These are phyloP conservation scores for Pisolithus tinctorius DNA, from an alignment of 768 basidiomycete genomes.

Conservation along the genomic window DNA sequence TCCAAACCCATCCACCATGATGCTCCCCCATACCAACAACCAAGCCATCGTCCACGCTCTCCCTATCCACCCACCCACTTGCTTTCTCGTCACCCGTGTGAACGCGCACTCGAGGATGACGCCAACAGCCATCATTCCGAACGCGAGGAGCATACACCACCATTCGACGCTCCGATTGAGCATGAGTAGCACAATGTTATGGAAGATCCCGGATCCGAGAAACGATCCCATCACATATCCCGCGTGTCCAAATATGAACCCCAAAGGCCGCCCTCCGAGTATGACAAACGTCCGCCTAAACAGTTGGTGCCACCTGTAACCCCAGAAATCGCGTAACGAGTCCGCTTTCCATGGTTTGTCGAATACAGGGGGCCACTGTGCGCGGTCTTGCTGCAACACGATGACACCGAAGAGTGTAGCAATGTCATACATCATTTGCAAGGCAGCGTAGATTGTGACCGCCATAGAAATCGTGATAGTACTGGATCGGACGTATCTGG, in stretches of 20 bases:
- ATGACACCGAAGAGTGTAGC: slow-evolving; percentile 37
- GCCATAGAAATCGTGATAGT: slow-evolving; percentile 38
- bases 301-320: slow-evolving; percentile 52
- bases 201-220: slow-evolving; percentile 45
- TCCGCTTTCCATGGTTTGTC: slow-evolving; percentile 42
- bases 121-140: slow-evolving; percentile 46
- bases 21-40: slow-evolving; percentile 39
- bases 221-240: slow-evolving; percentile 49
- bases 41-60: slow-evolving; percentile 44
- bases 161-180: slow-evolving; percentile 46
- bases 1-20: slow-evolving; percentile 37
- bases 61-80: slow-evolving; percentile 38
- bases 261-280: slow-evolving; percentile 37
- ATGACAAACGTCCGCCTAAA: slow-evolving; percentile 47
- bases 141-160: slow-evolving; percentile 36
- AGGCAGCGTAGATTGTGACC: slow-evolving; percentile 35
- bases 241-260: slow-evolving; percentile 34
- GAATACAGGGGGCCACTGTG: slow-evolving; percentile 53
- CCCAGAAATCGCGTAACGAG: slow-evolving; percentile 56
- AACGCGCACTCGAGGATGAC: slow-evolving; percentile 34
- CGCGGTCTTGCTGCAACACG: slow-evolving; percentile 36
- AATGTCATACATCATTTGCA: slow-evolving; percentile 36
- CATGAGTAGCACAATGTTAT: slow-evolving; percentile 48
- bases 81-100: slow-evolving; percentile 27
- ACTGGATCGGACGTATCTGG: slow-evolving; percentile 30